Evolutionary conservation across 768 basidiomycete genomes (phyloP), one percentile per base, ranked within the genome.

Genomic region (Hydnum rufescens): DNA sequence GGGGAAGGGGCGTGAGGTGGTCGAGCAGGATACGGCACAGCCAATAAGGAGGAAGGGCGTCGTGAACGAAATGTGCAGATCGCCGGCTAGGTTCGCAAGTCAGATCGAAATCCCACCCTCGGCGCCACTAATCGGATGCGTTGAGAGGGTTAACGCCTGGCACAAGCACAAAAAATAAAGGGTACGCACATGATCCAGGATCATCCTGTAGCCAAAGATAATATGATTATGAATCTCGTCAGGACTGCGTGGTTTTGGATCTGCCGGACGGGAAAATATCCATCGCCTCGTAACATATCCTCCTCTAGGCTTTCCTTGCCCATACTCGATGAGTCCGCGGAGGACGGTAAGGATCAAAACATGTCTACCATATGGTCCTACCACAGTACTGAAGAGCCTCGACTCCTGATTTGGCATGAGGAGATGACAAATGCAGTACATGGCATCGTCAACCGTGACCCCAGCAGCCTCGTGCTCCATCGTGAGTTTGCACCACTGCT

Each of bases 31-130:
- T 63, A 32, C 62, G 61, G 19, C 62, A 61, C 25, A 67, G 61
- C 67, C 67, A 68, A 55, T 64, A 68, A 57, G 61, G 65, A 4
- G 67, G 67, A 3, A 66, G 58, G n/a, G 63, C 64, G 53, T 64
- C 64, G 51, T 58, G 34, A 36, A 56, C 42, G 50, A 54, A 23
- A 28, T 39, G 29, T 49, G 53, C 29, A 22, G 16, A 4, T 32
- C 43, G 36, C 44, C 32, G 16, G 31, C 30, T 42, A 19, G 53
- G 26, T 44, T 52, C n/a, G 55, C 65, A 66, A 1, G 62, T 49
- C 13, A 58, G 50, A 53, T 68, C 67, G 53, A 66, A 65, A 55
- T 67, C 65, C 66, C 66, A 67, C 4, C 66, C 66, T 61, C 63
- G 57, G 32, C 66, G 56, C 67, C 67, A 68, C 65, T 67, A 49